A percentile compares a stretch with the other conserved stretches of the same genome.
phyloP scores from a whole-genome alignment of 768 basidiomycete genomes.

The Lactarius psammicola region DNA sequence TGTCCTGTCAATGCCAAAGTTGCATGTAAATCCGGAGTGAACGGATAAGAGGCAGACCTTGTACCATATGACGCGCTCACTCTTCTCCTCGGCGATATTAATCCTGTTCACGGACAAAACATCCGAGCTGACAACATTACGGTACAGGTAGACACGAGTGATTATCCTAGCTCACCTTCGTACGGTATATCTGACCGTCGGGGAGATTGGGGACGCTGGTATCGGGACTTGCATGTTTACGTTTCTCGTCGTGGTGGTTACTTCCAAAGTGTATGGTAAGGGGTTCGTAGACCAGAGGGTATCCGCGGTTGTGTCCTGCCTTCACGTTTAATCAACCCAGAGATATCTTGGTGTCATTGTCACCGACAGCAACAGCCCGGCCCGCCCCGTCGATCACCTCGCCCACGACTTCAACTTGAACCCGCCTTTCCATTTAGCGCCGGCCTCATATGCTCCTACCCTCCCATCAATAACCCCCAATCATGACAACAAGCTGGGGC shows the following conservation, averaged over 20 bases:
- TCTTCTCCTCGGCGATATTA: constrained; percentile 57
- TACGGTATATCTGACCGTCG: constrained; percentile 15
- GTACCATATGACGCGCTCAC: constrained; percentile 65
- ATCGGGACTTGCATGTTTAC: constrained; percentile 1
- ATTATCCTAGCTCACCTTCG: constrained; percentile 13
- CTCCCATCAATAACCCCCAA: background rate
- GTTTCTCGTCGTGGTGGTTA: background rate
- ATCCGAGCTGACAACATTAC: constrained; percentile 55
- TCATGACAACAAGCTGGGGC: constrained; percentile 20
- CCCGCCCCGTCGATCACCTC: background rate
- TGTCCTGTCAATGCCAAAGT: constrained; percentile 50
- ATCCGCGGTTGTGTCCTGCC: background rate
- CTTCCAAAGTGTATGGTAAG: background rate
- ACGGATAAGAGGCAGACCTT: constrained; percentile 45
- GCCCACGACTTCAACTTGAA: background rate
- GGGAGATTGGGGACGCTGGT: background rate
- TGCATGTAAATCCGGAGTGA: constrained; percentile 23
- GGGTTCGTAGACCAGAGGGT: background rate
- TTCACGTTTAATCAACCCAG: background rate
- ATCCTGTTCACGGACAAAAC: constrained; percentile 68
- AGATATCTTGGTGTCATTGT: background rate
- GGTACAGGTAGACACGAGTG: background rate
- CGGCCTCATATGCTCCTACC: background rate
- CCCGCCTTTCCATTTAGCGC: background rate
- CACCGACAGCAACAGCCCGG: background rate